Conservation (phyloP, 2,329 filamentous ascomycete species). For the Penicillium expansum region DNA sequence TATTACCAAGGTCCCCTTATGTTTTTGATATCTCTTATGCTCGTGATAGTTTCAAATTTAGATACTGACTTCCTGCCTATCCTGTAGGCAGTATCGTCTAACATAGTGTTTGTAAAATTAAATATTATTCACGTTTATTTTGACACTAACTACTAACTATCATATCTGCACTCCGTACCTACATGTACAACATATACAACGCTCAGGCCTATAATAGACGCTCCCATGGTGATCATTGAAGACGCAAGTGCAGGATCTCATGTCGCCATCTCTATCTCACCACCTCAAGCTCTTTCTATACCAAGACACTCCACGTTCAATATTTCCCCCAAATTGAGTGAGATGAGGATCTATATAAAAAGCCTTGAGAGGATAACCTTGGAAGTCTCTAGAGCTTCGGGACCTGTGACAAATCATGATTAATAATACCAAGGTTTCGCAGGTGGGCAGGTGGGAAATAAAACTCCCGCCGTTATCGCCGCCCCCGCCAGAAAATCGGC, state of each 20-base stretch:
- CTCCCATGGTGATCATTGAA: not conserved
- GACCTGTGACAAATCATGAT: constrained; percentile 2
- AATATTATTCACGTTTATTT: not conserved
- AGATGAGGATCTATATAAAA: not conserved
- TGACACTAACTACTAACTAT: not conserved
- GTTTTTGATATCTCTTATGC: not conserved
- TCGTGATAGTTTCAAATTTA: not conserved
- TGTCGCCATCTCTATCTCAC: not conserved
- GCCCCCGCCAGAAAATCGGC: constrained; percentile 21
- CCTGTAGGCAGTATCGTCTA: no score
- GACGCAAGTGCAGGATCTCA: not conserved
- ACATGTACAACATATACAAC: not conserved
- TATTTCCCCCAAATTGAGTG: not conserved
- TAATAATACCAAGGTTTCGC: constrained; percentile 3
- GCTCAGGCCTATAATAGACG: constrained; percentile 1
- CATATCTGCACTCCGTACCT: not conserved
- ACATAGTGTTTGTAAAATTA: not conserved
- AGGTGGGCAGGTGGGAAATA: not conserved
- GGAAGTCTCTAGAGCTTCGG: not conserved
- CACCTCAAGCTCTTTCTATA: not conserved
- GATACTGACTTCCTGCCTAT: not conserved
- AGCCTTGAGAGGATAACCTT: not conserved
- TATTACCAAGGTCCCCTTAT: not conserved
- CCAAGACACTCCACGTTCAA: not conserved
- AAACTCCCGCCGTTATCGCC: constrained; percentile 22